A percentile compares a stretch with the other conserved stretches of the same genome.
These are phyloP conservation scores for Lithohypha guttulata DNA, from an alignment of 2,329 filamentous ascomycete species.

Conservation along the genomic window DNA sequence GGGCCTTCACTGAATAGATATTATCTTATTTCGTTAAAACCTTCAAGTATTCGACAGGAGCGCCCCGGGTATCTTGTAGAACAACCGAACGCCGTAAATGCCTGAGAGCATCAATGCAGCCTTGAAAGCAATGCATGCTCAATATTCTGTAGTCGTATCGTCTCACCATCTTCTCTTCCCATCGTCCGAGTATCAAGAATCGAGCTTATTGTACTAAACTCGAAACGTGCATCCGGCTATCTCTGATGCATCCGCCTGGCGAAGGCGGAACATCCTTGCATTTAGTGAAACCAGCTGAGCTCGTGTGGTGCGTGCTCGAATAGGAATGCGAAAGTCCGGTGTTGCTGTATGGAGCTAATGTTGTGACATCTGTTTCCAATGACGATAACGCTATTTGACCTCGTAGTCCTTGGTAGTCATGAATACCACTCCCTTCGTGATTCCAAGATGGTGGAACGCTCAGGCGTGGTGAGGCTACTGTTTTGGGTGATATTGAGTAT, in stretches of 20 bases:
- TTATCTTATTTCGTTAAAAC: too few relatives aligned
- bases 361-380: not conserved
- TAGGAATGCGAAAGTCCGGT: not conserved
- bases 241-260: not conserved
- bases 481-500: not conserved
- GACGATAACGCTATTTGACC: not conserved
- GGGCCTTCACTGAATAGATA: too few relatives aligned
- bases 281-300: not conserved
- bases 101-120: too few relatives aligned
- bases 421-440: not conserved
- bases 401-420: not conserved
- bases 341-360: not conserved
- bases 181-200: too few relatives aligned
- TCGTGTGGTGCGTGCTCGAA: not conserved
- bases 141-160: too few relatives aligned
- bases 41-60: too few relatives aligned
- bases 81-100: too few relatives aligned
- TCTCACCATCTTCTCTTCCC: too few relatives aligned
- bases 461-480: not conserved
- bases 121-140: too few relatives aligned
- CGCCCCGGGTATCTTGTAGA: too few relatives aligned
- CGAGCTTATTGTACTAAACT: conserved; percentile 7
- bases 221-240: conserved; percentile 9
- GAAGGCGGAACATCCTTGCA: not conserved
- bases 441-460: not conserved